A percentile compares a stretch with the other conserved stretches of the same genome.
Conservation (phyloP, 768 basidiomycete genomes). For the Podaxis carcinomalis region DNA sequence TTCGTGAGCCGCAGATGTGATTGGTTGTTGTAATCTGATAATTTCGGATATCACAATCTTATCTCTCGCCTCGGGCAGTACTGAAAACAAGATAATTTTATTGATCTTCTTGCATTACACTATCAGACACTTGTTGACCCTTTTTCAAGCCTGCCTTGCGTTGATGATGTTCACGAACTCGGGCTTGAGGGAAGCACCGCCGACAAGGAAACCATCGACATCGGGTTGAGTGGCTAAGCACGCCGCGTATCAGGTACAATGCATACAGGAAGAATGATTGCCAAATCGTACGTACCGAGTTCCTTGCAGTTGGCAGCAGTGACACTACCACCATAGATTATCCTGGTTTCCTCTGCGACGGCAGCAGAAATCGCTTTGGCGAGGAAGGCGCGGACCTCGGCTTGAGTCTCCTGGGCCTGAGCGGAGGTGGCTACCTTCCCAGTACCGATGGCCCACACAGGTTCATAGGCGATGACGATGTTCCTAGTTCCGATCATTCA, state of each 20-base stretch:
- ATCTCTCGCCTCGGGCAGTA: neutral
- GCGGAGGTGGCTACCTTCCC: constrained; percentile 89
- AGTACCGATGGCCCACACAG: constrained; percentile 98
- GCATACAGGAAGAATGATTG: neutral
- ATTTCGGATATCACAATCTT: neutral
- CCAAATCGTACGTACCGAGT: constrained; percentile 53
- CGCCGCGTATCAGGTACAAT: constrained; percentile 1
- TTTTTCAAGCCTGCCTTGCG: constrained; percentile 32
- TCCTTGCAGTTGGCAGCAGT: constrained; percentile 85
- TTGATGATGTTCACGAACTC: constrained; percentile 95
- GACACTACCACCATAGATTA: constrained; percentile 97
- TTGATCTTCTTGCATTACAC: neutral
- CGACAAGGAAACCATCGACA: constrained; percentile 97
- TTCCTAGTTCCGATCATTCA: constrained; percentile 41
- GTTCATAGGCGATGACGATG: constrained; percentile 94
- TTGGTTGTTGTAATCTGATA: constrained; percentile 6
- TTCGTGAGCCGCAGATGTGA: neutral
- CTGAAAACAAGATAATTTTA: neutral
- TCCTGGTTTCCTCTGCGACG: constrained; percentile 71
- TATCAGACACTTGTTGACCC: neutral
- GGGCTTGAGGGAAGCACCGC: constrained; percentile 96
- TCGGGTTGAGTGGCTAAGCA: constrained; percentile 66
- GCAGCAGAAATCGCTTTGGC: constrained; percentile 54
- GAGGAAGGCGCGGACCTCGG: constrained; percentile 76
- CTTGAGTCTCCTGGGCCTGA: constrained; percentile 94